These are phyloP conservation scores for Senna tora DNA, from an alignment of 306 rosid species.

Conservation along the genomic window DNA sequence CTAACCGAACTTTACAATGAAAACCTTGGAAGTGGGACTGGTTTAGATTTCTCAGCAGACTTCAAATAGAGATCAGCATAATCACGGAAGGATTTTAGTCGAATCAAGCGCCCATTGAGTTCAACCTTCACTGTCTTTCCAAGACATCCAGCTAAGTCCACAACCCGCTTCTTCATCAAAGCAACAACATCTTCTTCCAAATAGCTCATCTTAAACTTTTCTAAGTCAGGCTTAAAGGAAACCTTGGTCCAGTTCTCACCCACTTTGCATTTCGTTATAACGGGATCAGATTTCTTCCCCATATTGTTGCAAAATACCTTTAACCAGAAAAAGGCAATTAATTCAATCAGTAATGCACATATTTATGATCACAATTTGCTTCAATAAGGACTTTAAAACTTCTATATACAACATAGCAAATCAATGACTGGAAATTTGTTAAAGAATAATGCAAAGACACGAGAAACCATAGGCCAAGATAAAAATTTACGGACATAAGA, in stretches of 20 bases:
- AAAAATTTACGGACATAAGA: no score
- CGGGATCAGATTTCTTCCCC: conserved; percentile 78
- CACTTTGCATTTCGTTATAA: conserved; percentile 74
- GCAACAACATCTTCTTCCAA: conserved; percentile 95
- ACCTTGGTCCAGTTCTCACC: conserved; percentile 94
- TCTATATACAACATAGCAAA: no score
- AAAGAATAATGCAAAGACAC: not conserved
- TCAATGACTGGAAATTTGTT: not conserved
- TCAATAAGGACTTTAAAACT: not conserved
- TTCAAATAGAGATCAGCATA: conserved; percentile 82
- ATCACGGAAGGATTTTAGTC: conserved; percentile 70
- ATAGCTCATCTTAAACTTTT: conserved; percentile 76
- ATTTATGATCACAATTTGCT: not conserved
- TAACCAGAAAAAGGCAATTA: conserved; percentile 16
- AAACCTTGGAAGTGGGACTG: conserved; percentile 70
- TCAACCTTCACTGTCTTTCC: conserved; percentile 93
- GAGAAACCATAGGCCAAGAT: not conserved
- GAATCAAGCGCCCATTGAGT: conserved; percentile 62
- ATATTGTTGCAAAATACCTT: conserved; percentile 82
- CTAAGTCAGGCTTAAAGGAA: conserved; percentile 85
- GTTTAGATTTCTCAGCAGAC: conserved; percentile 58
- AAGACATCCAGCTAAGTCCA: conserved; percentile 95
- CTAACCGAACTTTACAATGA: not conserved
- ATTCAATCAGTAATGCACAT: not conserved
- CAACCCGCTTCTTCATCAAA: conserved; percentile 85